phyloP scores from a whole-genome alignment of 257 asterid genomes.

The Vinca minor region DNA sequence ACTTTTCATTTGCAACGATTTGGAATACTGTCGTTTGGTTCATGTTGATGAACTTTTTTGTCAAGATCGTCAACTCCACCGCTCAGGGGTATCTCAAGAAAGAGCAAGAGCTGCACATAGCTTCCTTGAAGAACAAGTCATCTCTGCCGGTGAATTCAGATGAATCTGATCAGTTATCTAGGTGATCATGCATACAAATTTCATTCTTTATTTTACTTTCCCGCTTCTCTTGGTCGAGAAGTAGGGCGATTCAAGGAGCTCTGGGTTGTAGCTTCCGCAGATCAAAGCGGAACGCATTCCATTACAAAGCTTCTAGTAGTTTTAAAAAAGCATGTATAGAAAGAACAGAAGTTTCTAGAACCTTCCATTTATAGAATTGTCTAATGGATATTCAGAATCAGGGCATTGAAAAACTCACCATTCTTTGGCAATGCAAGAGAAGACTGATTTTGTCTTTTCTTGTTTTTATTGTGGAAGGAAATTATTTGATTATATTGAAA shows the following conservation, averaged over 20 bases:
- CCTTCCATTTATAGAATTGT: not conserved
- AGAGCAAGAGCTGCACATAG: constrained; percentile 52
- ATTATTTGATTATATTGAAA: too few species aligned
- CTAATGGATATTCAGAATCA: constrained; percentile 12
- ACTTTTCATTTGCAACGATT: constrained; percentile 52
- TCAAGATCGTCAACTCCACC: constrained; percentile 65
- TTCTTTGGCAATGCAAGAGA: constrained; percentile 22
- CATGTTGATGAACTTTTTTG: constrained; percentile 67
- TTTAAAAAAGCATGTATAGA: constrained; percentile 22
- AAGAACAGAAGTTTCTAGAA: constrained; percentile 15
- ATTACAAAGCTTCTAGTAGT: constrained; percentile 13
- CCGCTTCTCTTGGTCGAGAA: constrained; percentile 13
- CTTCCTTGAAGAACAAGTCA: constrained; percentile 46
- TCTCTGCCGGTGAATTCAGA: constrained; percentile 13
- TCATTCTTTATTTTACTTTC: not conserved
- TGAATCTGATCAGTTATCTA: constrained; percentile 6
- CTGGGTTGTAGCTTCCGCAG: not conserved
- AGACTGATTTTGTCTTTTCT: not conserved
- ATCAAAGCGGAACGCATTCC: constrained; percentile 6
- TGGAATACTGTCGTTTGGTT: constrained; percentile 82
- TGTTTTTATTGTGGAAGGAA: too few species aligned
- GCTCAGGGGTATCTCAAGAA: constrained; percentile 59
- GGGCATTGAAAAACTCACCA: constrained; percentile 13
- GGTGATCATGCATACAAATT: constrained; percentile 1
- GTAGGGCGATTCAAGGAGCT: constrained; percentile 11